Evolutionary conservation across 73 alveolate species (phyloP).

Genomic region (Paramecium sexaurelia): DNA sequence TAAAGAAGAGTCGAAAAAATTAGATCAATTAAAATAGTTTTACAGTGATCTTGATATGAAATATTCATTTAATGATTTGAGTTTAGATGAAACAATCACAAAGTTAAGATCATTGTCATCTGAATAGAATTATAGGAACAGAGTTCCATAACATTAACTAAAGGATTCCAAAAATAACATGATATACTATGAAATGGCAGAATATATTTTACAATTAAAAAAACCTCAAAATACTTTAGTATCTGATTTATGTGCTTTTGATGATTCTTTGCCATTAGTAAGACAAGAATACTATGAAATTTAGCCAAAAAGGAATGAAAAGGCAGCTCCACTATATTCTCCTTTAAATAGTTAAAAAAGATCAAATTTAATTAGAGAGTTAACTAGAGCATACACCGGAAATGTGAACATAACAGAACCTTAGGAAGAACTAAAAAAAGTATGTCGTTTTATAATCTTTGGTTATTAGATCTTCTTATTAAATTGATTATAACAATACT

Average conservation of each 20-base stretch:
- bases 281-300: neutral
- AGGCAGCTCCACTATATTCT: neutral
- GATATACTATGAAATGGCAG: constrained; percentile 44
- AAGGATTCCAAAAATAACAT: neutral
- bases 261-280: neutral
- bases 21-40: neutral
- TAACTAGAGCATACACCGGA: neutral
- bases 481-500: neutral
- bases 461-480: constrained; percentile 11
- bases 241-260: neutral
- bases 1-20: constrained; percentile 14
- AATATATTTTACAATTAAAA: neutral
- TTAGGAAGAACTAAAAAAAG: neutral
- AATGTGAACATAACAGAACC: neutral
- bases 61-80: constrained; percentile 37
- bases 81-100: neutral
- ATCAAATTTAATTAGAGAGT: neutral
- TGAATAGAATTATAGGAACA: neutral
- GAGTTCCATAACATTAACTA: constrained; percentile 21
- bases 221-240: neutral
- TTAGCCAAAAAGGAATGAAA: constrained; percentile 22
- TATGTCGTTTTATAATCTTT: neutral
- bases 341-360: neutral
- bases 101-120: neutral
- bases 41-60: neutral